phyloP scores from a whole-genome alignment of 306 rosid genomes.

The Gastrolobium bilobum region DNA sequence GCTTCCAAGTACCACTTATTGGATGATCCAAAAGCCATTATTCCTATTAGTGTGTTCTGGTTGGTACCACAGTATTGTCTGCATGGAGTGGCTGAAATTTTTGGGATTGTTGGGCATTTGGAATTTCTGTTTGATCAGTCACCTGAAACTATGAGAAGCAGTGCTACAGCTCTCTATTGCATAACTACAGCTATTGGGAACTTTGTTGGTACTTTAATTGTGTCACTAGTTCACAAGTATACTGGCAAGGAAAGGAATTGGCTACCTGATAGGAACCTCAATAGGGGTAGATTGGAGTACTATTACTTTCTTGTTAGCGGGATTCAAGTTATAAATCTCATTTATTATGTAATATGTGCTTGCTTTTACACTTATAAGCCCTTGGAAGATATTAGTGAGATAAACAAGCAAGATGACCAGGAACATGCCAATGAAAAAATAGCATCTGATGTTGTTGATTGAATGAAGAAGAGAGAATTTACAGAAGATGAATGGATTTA shows the following conservation, averaged over 20 bases:
- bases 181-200: slow-evolving; percentile 64
- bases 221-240: slow-evolving; percentile 61
- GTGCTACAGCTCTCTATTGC: slow-evolving; percentile 69
- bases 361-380: slow-evolving; percentile 50
- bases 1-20: slow-evolving; percentile 59
- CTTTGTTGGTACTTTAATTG: slow-evolving; percentile 61
- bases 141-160: slow-evolving; percentile 81
- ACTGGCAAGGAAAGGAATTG: slow-evolving; percentile 62
- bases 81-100: slow-evolving; percentile 74
- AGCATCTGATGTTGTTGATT: not conserved
- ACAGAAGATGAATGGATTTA: slow-evolving; percentile 9
- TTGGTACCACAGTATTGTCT: slow-evolving; percentile 60
- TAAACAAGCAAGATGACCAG: not conserved
- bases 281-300: slow-evolving; percentile 73
- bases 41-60: slow-evolving; percentile 70
- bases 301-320: slow-evolving; percentile 73
- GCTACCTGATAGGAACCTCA: slow-evolving; percentile 81
- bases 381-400: slow-evolving; percentile 31
- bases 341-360: slow-evolving; percentile 52
- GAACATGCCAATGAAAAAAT: slow-evolving; percentile 32
- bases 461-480: slow-evolving; percentile 1
- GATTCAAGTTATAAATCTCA: slow-evolving; percentile 65
- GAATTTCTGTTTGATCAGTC: slow-evolving; percentile 85
- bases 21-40: slow-evolving; percentile 62
- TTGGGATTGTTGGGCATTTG: slow-evolving; percentile 76